Percentiles rank a stretch among this genome's conserved stretches.
Evolutionary conservation across 768 basidiomycete species (phyloP).

Genomic region (Leccinum aurantiacum): DNA sequence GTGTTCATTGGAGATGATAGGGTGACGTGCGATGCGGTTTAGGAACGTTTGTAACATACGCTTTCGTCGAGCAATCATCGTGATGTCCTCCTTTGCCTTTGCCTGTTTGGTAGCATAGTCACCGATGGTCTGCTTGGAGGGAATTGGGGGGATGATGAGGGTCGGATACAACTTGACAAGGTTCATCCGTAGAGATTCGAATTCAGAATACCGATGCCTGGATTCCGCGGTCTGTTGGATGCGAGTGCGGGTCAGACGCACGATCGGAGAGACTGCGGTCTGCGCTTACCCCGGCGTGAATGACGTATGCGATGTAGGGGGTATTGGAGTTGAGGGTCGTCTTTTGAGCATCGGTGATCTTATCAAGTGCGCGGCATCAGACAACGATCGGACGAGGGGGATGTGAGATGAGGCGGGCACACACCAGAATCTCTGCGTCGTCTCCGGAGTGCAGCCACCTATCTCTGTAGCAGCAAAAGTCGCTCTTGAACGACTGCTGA

Average conservation of each 20-base stretch:
- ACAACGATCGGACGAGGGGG: background rate
- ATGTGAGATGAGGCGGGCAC: slow-evolving; percentile 24
- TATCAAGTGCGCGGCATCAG: slow-evolving; percentile 21
- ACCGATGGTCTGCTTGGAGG: slow-evolving; percentile 91
- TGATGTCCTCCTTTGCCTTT: slow-evolving; percentile 94
- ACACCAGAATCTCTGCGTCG: slow-evolving; percentile 75
- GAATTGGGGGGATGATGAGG: slow-evolving; percentile 95
- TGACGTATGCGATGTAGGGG: slow-evolving; percentile 93
- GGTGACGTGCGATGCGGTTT: slow-evolving; percentile 85
- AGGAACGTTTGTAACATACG: slow-evolving; percentile 96
- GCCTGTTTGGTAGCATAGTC: slow-evolving; percentile 97
- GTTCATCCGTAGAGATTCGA: slow-evolving; percentile 85
- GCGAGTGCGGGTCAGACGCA: slow-evolving; percentile 12
- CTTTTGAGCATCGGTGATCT: slow-evolving; percentile 97
- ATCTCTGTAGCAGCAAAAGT: slow-evolving; percentile 78
- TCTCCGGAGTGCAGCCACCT: slow-evolving; percentile 79
- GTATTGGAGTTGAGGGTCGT: slow-evolving; percentile 85
- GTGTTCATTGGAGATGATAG: slow-evolving; percentile 94
- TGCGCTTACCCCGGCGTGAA: slow-evolving; percentile 73
- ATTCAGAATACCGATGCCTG: slow-evolving; percentile 93
- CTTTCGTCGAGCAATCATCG: slow-evolving; percentile 88
- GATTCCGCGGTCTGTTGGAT: slow-evolving; percentile 69
- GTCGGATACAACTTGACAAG: slow-evolving; percentile 92
- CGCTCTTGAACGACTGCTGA: slow-evolving; percentile 60
- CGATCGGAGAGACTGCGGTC: slow-evolving; percentile 3